Evolutionary conservation across 352 stramenopile species (phyloP).

Genomic region (Albugo candida): DNA sequence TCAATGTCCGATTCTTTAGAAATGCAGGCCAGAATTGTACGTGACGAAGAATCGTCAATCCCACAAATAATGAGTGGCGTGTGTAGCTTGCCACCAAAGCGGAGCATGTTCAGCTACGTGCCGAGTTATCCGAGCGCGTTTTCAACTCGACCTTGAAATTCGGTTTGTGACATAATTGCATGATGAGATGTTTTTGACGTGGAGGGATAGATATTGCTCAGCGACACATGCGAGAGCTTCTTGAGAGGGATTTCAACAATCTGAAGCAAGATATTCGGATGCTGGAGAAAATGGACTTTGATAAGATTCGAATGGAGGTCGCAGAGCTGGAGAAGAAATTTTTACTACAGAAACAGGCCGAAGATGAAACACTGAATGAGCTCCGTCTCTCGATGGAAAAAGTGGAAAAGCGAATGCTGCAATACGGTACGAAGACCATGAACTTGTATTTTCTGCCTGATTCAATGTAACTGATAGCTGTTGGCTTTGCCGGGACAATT

Average conservation of each 20-base stretch:
- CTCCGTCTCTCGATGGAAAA: slow-evolving; percentile 77
- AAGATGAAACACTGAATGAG: slow-evolving; percentile 75
- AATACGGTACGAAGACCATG: slow-evolving; percentile 20
- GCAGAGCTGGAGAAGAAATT: slow-evolving; percentile 79
- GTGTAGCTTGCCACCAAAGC: slow-evolving; percentile 68
- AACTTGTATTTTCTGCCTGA: neutral
- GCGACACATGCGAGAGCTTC: slow-evolving; percentile 69
- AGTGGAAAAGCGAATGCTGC: slow-evolving; percentile 76
- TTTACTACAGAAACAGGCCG: slow-evolving; percentile 72
- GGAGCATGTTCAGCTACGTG: slow-evolving; percentile 69
- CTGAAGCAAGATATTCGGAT: slow-evolving; percentile 81
- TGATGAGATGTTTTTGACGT: neutral
- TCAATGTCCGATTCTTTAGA: slow-evolving; percentile 62
- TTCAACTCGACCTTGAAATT: slow-evolving; percentile 83
- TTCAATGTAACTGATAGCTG: slow-evolving; percentile 7
- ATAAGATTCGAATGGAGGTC: slow-evolving; percentile 78
- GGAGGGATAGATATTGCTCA: slow-evolving; percentile 54
- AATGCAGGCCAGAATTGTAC: slow-evolving; percentile 42
- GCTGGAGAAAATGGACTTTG: slow-evolving; percentile 80
- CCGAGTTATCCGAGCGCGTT: slow-evolving; percentile 70
- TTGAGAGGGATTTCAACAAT: slow-evolving; percentile 78
- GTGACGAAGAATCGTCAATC: neutral
- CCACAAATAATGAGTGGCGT: neutral
- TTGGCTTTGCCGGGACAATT: slow-evolving; percentile 75
- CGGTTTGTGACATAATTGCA: slow-evolving; percentile 17